A percentile compares a stretch with the other conserved stretches of the same genome.
Conservation (phyloP, 164 flowering plant species). For the Vitis cinerea region DNA sequence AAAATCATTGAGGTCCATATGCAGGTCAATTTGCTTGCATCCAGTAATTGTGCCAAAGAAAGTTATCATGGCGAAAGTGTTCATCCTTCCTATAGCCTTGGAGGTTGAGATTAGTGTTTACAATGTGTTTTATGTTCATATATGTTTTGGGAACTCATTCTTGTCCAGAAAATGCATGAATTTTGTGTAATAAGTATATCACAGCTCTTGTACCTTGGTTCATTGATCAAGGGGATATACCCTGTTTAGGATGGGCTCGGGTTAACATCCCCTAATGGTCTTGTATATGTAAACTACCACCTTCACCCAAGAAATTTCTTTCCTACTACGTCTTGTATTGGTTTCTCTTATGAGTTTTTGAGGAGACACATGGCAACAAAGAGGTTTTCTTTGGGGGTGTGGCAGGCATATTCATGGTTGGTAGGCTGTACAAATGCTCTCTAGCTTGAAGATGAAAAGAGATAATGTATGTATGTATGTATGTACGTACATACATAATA, state of each 20-base stretch:
- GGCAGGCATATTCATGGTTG: neutral
- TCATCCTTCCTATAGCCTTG: constrained; percentile 1
- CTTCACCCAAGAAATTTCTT: too few species aligned
- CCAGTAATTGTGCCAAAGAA: neutral
- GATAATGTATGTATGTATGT: too few species aligned
- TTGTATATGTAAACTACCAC: neutral
- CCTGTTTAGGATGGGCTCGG: too few species aligned
- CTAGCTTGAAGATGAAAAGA: too few species aligned
- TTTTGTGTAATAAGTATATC: neutral
- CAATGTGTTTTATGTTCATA: neutral
- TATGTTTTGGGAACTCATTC: neutral
- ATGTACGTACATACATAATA: too few species aligned
- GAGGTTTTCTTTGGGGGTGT: neutral
- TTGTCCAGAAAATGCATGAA: neutral
- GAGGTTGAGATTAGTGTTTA: neutral
- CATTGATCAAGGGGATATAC: too few species aligned
- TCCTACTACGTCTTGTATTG: neutral
- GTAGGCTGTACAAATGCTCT: neutral
- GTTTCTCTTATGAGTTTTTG: neutral
- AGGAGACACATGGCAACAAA: neutral
- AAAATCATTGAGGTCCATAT: neutral
- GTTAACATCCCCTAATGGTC: too few species aligned
- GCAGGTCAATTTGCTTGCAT: constrained; percentile 13
- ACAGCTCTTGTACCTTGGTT: too few species aligned
- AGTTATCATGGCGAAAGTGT: neutral